Evolutionary conservation across 768 basidiomycete genomes (phyloP).

Genomic region (Pleurotus platypus): DNA sequence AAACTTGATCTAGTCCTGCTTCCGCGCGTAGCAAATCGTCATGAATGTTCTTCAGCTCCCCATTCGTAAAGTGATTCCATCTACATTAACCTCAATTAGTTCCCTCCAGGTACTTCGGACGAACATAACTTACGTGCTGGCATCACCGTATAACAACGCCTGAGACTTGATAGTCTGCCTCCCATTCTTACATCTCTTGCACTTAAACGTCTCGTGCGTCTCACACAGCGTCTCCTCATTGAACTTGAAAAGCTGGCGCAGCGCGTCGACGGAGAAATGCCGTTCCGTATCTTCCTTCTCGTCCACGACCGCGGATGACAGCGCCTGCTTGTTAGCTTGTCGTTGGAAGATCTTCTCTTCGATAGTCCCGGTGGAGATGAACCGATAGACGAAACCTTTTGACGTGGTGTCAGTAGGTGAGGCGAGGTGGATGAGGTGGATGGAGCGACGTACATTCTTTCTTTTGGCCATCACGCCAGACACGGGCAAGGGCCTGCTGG

Average conservation of each 20-base stretch:
- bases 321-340: slow-evolving; percentile 92
- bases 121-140: slow-evolving; percentile 77
- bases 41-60: slow-evolving; percentile 85
- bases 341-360: slow-evolving; percentile 99
- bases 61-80: slow-evolving; percentile 97
- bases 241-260: slow-evolving; percentile 89
- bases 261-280: slow-evolving; percentile 87
- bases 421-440: not conserved
- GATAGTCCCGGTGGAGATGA: slow-evolving; percentile 95
- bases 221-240: slow-evolving; percentile 85
- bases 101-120: not conserved
- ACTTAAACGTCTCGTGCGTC: slow-evolving; percentile 98
- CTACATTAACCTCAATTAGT: slow-evolving; percentile 34
- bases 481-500: slow-evolving; percentile 96
- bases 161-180: slow-evolving; percentile 80
- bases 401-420: not conserved
- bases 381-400: slow-evolving; percentile 94
- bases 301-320: slow-evolving; percentile 97
- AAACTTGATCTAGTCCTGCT: slow-evolving; percentile 76
- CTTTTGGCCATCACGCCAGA: slow-evolving; percentile 99
- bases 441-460: slow-evolving; percentile 78
- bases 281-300: slow-evolving; percentile 94
- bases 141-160: slow-evolving; percentile 92
- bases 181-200: slow-evolving; percentile 85
- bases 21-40: slow-evolving; percentile 94